These are phyloP conservation scores for Vaccinium macrocarpon DNA, from an alignment of 148 eudicot species.

Conservation along the genomic window DNA sequence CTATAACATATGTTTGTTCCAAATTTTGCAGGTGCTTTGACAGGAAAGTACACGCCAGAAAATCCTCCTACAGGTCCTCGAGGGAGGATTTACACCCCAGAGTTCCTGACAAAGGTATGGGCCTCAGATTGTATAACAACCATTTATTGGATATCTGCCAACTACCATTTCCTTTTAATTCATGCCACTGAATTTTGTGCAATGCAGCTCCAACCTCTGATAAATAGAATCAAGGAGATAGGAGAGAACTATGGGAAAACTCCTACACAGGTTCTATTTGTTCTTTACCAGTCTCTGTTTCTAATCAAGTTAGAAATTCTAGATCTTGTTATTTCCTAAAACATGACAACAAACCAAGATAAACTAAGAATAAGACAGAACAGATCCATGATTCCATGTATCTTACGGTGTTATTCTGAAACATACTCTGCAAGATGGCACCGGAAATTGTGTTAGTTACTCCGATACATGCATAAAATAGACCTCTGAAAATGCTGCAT, in stretches of 20 bases:
- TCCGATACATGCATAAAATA: not conserved
- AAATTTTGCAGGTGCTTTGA: constrained; percentile 61
- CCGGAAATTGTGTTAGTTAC: not conserved
- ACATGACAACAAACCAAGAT: not conserved
- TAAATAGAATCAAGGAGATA: constrained; percentile 74
- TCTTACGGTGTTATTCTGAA: not conserved
- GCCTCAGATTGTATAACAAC: not conserved
- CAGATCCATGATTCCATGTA: not conserved
- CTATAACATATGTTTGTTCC: not conserved
- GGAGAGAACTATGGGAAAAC: constrained; percentile 70
- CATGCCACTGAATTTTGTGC: constrained; percentile 10
- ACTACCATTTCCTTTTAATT: not conserved
- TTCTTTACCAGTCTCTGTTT: not conserved
- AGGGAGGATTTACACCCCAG: constrained; percentile 76
- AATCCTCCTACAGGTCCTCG: constrained; percentile 95
- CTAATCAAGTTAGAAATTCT: not conserved
- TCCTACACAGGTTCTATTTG: constrained; percentile 63
- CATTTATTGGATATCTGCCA: not conserved
- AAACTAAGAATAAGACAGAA: not conserved
- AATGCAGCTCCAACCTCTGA: constrained; percentile 86
- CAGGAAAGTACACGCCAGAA: constrained; percentile 89
- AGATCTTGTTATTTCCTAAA: not conserved
- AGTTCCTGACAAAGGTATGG: constrained; percentile 65
- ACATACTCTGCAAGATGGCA: not conserved
- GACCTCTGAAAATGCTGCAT: not conserved